Evolutionary conservation across 225 moss, liverwort and hornwort genomes (phyloP).

Genomic region (Pleurozium schreberi): DNA sequence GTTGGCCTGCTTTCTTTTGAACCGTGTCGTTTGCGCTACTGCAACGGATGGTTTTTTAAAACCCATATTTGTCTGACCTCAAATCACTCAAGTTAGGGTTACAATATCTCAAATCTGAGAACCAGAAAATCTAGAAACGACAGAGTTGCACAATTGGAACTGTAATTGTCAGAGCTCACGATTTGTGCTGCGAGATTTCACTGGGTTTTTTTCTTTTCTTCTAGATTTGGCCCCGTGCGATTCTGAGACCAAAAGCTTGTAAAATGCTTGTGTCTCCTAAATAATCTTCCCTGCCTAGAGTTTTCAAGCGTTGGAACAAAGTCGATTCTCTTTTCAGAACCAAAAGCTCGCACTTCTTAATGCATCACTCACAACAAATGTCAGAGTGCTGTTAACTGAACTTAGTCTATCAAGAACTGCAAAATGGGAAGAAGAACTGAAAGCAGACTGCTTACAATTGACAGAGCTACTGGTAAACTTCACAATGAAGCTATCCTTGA

Average conservation of each 20-base stretch:
- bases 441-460: neutral
- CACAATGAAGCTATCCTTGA: neutral
- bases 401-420: neutral
- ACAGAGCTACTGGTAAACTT: neutral
- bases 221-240: neutral
- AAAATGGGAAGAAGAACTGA: neutral
- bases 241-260: neutral
- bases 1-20: constrained; percentile 1
- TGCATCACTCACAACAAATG: neutral
- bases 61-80: constrained; percentile 4
- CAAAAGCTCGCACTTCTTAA: neutral
- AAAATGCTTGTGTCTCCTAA: neutral
- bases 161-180: neutral
- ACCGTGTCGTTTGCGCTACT: neutral
- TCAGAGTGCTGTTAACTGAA: neutral
- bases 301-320: neutral
- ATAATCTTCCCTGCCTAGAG: neutral
- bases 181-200: neutral
- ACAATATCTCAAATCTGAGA: neutral
- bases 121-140: neutral
- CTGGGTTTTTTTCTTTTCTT: neutral
- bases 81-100: neutral
- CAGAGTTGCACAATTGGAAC: neutral
- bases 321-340: neutral
- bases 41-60: neutral